phyloP scores from a whole-genome alignment of 345 rosid species.

The Corchorus olitorius region DNA sequence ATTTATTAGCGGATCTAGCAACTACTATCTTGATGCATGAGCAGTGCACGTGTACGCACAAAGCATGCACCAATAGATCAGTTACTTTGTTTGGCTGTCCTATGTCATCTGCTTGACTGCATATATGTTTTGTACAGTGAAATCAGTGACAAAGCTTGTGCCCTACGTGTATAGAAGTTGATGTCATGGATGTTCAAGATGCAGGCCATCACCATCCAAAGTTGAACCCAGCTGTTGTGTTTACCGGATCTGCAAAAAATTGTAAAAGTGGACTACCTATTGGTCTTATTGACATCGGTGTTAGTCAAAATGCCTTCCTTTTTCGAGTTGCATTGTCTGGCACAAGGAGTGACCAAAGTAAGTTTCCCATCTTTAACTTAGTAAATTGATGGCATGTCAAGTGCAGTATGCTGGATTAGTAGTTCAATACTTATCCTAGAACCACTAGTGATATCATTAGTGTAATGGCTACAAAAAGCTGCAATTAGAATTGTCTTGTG shows the following conservation, averaged over 20 bases:
- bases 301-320: slow-evolving; percentile 60
- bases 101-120: not conserved
- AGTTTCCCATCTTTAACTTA: slow-evolving; percentile 23
- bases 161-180: not conserved
- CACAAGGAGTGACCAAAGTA: slow-evolving; percentile 52
- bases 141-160: not conserved
- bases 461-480: not conserved
- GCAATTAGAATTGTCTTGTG: not conserved
- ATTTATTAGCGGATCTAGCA: not conserved
- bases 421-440: not conserved
- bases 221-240: slow-evolving; percentile 35
- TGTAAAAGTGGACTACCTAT: slow-evolving; percentile 51
- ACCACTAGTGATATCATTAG: not conserved
- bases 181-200: slow-evolving; percentile 28
- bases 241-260: slow-evolving; percentile 64
- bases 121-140: not conserved
- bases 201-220: slow-evolving; percentile 21
- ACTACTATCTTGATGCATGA: slow-evolving; percentile 1
- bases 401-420: not conserved
- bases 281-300: slow-evolving; percentile 72
- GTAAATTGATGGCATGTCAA: not conserved
- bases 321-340: slow-evolving; percentile 78
- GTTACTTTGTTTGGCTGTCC: not conserved
- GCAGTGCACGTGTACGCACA: not conserved
- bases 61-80: not conserved